phyloP scores from a whole-genome alignment of 306 rosid genomes.

The Fragaria vesca region DNA sequence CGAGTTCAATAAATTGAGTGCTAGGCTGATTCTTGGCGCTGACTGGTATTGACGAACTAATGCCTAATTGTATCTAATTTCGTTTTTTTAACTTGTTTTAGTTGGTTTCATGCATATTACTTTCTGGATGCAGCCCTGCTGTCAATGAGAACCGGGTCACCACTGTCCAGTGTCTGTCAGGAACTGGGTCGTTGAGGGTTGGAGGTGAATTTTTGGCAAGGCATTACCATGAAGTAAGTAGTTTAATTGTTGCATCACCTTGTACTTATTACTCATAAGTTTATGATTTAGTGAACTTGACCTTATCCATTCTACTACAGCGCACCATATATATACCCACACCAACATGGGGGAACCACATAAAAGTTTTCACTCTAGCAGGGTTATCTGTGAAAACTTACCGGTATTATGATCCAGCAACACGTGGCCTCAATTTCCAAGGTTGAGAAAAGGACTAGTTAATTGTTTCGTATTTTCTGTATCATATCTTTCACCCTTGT shows the following conservation, averaged over 20 bases:
- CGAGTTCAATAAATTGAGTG: constrained; percentile 88
- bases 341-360: constrained; percentile 99
- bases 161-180: constrained; percentile 93
- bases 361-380: constrained; percentile 71
- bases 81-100: not conserved
- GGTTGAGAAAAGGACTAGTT: constrained; percentile 41
- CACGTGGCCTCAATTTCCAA: constrained; percentile 90
- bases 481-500: not conserved
- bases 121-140: constrained; percentile 65
- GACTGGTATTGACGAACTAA: constrained; percentile 54
- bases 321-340: constrained; percentile 75
- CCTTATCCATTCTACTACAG: constrained; percentile 39
- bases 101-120: not conserved
- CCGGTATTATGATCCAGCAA: constrained; percentile 91
- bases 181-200: constrained; percentile 96
- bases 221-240: constrained; percentile 85
- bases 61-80: not conserved
- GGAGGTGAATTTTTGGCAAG: constrained; percentile 95
- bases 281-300: constrained; percentile 11
- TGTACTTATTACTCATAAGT: not conserved
- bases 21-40: constrained; percentile 88
- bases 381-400: constrained; percentile 81
- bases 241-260: constrained; percentile 13
- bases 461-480: not conserved
- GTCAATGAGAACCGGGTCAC: constrained; percentile 79